Evolutionary conservation across 2,329 filamentous ascomycete genomes (phyloP).

Genomic region (Fusarium sacchari): DNA sequence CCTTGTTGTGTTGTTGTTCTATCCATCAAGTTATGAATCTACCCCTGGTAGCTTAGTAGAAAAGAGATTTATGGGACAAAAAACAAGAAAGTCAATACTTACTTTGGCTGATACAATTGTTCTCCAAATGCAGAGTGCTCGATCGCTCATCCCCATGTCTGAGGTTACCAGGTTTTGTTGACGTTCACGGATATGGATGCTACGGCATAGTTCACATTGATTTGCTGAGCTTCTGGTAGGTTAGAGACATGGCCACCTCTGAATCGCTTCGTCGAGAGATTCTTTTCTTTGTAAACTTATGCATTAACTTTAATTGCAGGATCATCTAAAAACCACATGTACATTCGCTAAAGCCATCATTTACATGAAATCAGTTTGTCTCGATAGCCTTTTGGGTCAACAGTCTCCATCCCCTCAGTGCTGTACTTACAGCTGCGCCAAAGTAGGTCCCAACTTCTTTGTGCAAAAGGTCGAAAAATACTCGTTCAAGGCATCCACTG

Average conservation of each 20-base stretch:
- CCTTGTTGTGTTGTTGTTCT: too few species aligned
- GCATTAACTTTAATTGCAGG: not conserved
- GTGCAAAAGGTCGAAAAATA: conserved; percentile 82
- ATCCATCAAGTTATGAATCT: not conserved
- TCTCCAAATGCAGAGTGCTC: too few species aligned
- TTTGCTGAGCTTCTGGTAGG: not conserved
- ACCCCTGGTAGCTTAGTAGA: not conserved
- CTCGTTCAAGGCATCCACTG: conserved; percentile 81
- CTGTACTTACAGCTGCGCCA: conserved; percentile 41
- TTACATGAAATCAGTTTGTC: not conserved
- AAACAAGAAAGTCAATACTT: not conserved
- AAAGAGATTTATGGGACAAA: not conserved
- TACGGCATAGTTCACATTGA: not conserved
- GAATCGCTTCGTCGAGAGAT: not conserved
- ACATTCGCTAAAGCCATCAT: conserved; percentile 2
- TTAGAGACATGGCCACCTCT: not conserved
- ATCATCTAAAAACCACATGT: not conserved
- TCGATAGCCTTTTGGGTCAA: not conserved
- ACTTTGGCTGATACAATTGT: not conserved
- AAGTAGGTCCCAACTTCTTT: conserved; percentile 61
- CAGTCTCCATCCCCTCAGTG: not conserved
- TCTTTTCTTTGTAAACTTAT: not conserved
- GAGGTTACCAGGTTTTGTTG: not conserved
- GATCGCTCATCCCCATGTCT: not conserved
- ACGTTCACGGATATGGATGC: not conserved